Evolutionary conservation across 106 monocot species (phyloP).

Genomic region (Allium fistulosum): DNA sequence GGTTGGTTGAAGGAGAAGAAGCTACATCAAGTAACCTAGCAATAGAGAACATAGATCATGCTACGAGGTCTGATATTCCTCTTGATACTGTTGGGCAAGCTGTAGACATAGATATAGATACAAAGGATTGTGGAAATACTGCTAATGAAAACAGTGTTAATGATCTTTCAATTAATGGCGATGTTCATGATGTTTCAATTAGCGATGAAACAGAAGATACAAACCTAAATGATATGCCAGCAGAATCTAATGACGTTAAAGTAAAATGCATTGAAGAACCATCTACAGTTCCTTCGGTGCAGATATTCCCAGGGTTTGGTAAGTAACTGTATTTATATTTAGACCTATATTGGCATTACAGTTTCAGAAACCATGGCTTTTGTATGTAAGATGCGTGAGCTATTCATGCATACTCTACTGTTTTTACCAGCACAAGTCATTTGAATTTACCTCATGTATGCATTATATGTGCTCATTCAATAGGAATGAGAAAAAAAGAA

Average conservation of each 20-base stretch:
- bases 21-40: conserved; percentile 5
- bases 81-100: not conserved
- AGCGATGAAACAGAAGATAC: too few species aligned
- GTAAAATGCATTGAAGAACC: too few species aligned
- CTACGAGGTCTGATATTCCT: not conserved
- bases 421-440: too few species aligned
- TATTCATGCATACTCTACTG: too few species aligned
- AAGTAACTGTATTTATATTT: not conserved
- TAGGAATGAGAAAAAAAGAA: too few species aligned
- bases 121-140: not conserved
- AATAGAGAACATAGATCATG: not conserved
- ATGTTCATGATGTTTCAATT: not conserved
- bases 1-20: conserved; percentile 13
- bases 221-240: too few species aligned
- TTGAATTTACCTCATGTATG: too few species aligned
- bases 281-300: conserved; percentile 1
- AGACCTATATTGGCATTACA: too few species aligned
- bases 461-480: too few species aligned
- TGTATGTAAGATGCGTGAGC: too few species aligned
- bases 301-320: conserved; percentile 5
- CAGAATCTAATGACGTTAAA: too few species aligned
- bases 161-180: conserved; percentile 5
- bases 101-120: conserved; percentile 5
- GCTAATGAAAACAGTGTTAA: conserved; percentile 7
- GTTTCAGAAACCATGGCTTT: too few species aligned